These are phyloP conservation scores for Ceratonia siliqua DNA, from an alignment of 306 rosid species.

Conservation along the genomic window DNA sequence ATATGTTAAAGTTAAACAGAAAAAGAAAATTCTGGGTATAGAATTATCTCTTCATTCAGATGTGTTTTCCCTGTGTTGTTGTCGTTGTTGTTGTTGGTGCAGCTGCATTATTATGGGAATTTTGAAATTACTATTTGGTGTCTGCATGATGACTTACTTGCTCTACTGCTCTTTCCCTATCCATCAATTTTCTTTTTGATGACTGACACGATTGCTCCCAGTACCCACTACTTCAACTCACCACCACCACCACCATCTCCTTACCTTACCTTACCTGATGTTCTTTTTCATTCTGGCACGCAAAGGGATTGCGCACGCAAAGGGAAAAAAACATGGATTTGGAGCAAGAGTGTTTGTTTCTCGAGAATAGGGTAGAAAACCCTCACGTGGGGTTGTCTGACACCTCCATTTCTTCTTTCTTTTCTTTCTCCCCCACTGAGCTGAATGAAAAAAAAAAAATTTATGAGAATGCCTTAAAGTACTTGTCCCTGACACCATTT, in stretches of 20 bases:
- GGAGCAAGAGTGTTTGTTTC: slow-evolving; percentile 34
- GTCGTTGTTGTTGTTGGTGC: not conserved
- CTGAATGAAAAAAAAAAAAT: slow-evolving; percentile 42
- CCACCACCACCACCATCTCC: slow-evolving; percentile 34
- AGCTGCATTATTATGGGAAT: not conserved
- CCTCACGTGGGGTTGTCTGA: slow-evolving; percentile 63
- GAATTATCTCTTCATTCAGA: not conserved
- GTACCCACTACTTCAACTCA: slow-evolving; percentile 31
- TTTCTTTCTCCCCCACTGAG: not conserved
- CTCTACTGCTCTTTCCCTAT: slow-evolving; percentile 49
- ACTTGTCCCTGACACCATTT: slow-evolving; percentile 37
- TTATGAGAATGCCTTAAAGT: slow-evolving; percentile 25
- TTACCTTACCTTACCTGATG: not conserved
- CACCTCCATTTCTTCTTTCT: slow-evolving; percentile 10
- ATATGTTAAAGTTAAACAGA: too few species aligned
- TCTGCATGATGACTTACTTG: slow-evolving; percentile 46
- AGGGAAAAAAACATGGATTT: slow-evolving; percentile 28
- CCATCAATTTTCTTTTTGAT: slow-evolving; percentile 43
- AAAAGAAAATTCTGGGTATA: too few species aligned
- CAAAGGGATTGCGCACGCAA: slow-evolving; percentile 51
- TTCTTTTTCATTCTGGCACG: slow-evolving; percentile 50
- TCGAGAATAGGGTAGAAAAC: slow-evolving; percentile 34
- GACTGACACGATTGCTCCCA: slow-evolving; percentile 51
- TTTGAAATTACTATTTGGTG: slow-evolving; percentile 17
- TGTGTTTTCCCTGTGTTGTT: not conserved